Percentiles rank a stretch among this genome's conserved stretches.
These are phyloP conservation scores for Schizophyllum commune DNA, from an alignment of 1,284 basidiomycete genomes.

Conservation along the genomic window DNA sequence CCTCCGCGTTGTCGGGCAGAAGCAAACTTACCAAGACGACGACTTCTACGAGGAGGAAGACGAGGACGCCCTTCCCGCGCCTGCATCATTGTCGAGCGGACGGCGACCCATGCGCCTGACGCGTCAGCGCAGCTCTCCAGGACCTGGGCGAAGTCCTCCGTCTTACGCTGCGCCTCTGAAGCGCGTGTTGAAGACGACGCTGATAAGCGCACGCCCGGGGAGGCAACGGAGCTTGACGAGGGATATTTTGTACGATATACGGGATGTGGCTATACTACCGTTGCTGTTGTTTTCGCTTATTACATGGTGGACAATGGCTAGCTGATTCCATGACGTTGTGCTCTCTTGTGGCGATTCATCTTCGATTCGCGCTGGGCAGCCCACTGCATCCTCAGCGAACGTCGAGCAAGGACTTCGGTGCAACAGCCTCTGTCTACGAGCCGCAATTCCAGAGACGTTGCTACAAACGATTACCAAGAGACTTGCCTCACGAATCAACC, in stretches of 20 bases:
- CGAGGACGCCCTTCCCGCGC: neutral
- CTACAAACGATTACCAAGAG: too few relatives aligned
- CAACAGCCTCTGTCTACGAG: too few relatives aligned
- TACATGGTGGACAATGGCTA: slow-evolving; percentile 25
- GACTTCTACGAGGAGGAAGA: neutral
- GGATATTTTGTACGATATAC: slow-evolving; percentile 26
- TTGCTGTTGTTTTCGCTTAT: slow-evolving; percentile 27
- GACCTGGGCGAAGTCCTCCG: neutral
- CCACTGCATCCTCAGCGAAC: too few relatives aligned
- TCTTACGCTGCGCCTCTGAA: neutral
- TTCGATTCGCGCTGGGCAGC: too few relatives aligned
- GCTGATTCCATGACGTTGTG: too few relatives aligned
- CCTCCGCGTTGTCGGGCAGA: neutral
- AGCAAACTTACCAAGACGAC: neutral
- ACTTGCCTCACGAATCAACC: too few relatives aligned
- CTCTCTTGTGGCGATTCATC: too few relatives aligned
- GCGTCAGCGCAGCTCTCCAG: neutral
- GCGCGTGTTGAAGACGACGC: neutral
- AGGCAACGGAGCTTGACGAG: slow-evolving; percentile 14
- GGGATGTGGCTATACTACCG: slow-evolving; percentile 34
- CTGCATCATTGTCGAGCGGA: neutral
- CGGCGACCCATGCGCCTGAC: neutral
- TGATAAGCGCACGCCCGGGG: neutral
- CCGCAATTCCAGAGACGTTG: too few relatives aligned
- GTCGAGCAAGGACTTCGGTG: too few relatives aligned